Conservation (phyloP, 371 early-diverging fungal genomes). For the Neoconidiobolus thromboides region DNA sequence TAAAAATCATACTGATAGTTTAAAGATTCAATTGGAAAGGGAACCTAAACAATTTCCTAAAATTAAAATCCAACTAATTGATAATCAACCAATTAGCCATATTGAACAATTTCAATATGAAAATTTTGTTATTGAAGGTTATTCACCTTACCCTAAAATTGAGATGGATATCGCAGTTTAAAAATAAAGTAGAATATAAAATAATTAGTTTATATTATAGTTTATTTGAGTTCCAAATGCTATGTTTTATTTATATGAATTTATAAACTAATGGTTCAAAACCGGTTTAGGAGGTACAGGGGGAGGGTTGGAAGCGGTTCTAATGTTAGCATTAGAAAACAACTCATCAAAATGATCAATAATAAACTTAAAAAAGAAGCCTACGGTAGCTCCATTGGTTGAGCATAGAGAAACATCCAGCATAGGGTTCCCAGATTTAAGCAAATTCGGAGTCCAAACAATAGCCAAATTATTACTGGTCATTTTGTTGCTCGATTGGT, state of each 20-base stretch:
- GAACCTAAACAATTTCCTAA: slow-evolving; percentile 79
- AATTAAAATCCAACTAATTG: slow-evolving; percentile 29
- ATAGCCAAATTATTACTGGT: slow-evolving; percentile 61
- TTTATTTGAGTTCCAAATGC: too few relatives aligned
- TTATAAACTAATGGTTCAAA: not conserved
- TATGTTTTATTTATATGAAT: not conserved
- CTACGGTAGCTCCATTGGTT: slow-evolving; percentile 6
- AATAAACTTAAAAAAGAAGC: not conserved
- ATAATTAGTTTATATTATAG: too few relatives aligned
- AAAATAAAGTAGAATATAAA: not conserved
- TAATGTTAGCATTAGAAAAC: not conserved
- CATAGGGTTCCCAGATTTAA: slow-evolving; percentile 38
- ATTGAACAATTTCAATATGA: slow-evolving; percentile 78
- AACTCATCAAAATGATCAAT: slow-evolving; percentile 1
- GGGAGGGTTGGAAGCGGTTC: too few relatives aligned
- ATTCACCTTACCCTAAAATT: slow-evolving; percentile 78
- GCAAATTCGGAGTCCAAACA: slow-evolving; percentile 74
- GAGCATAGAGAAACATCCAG: slow-evolving; percentile 22
- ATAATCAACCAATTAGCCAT: slow-evolving; percentile 18
- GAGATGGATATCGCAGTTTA: slow-evolving; percentile 94
- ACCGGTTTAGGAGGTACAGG: not conserved
- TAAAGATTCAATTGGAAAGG: slow-evolving; percentile 66
- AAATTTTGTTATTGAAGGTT: slow-evolving; percentile 73
- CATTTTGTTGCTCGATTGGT: slow-evolving; percentile 52
- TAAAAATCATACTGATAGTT: slow-evolving; percentile 77